Percentiles rank a stretch among this genome's conserved stretches.
Evolutionary conservation across 169 alveolate species (phyloP).

Genomic region (Miamiensis avidus): DNA sequence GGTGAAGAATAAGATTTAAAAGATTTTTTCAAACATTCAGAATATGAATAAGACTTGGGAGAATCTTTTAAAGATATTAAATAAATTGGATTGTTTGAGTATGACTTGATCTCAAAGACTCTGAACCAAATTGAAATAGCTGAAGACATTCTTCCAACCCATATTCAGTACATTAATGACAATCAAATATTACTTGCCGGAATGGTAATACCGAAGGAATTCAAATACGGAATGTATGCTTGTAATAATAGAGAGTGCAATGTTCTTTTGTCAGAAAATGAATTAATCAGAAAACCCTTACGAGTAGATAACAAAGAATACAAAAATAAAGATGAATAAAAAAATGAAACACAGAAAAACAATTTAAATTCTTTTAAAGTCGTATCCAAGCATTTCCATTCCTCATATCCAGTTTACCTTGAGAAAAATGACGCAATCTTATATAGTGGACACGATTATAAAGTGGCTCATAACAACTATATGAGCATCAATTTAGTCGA

Average conservation of each 20-base stretch:
- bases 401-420: background rate
- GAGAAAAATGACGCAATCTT: too few relatives aligned
- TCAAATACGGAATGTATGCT: constrained; percentile 42
- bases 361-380: too few relatives aligned
- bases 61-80: constrained; percentile 23
- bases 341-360: background rate
- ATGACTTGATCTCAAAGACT: constrained; percentile 15
- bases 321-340: background rate
- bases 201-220: constrained; percentile 26
- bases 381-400: background rate
- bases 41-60: constrained; percentile 38
- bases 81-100: constrained; percentile 9
- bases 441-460: constrained; percentile 27
- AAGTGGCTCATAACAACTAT: constrained; percentile 31
- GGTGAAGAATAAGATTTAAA: constrained; percentile 4
- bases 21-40: constrained; percentile 11
- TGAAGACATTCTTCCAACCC: constrained; percentile 12
- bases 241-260: constrained; percentile 33
- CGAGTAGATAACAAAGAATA: constrained; percentile 4
- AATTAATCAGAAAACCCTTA: background rate
- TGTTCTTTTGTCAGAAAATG: constrained; percentile 15
- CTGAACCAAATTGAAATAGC: constrained; percentile 10
- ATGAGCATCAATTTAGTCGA: constrained; percentile 23
- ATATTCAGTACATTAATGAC: constrained; percentile 20
- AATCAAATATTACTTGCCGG: constrained; percentile 35